These are phyloP conservation scores for Rheum nobile DNA, from an alignment of 148 eudicot species.

Conservation along the genomic window DNA sequence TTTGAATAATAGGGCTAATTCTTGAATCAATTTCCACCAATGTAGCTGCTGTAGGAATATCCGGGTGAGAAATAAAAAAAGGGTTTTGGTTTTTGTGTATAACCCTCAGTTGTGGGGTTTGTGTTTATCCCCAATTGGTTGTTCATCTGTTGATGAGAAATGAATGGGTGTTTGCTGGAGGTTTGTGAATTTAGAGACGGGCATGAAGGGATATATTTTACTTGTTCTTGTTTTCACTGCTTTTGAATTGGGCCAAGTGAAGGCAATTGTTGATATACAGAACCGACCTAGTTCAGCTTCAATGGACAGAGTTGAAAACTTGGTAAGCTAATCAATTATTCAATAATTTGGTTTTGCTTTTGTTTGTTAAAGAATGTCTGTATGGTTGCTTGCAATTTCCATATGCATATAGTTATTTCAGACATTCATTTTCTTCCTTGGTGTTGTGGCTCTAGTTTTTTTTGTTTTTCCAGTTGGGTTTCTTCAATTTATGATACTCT, in stretches of 20 bases:
- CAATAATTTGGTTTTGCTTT: neutral
- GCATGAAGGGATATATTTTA: neutral
- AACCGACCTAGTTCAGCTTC: conserved; percentile 25
- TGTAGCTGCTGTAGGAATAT: conserved; percentile 10
- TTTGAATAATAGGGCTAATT: neutral
- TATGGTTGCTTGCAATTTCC: neutral
- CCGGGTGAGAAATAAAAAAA: neutral
- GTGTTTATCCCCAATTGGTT: too few relatives aligned
- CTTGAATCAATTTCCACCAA: neutral
- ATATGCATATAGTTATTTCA: too few relatives aligned
- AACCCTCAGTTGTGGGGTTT: too few relatives aligned
- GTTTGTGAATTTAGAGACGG: conserved; percentile 39
- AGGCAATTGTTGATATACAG: conserved; percentile 18
- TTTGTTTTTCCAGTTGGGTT: too few relatives aligned
- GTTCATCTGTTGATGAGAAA: conserved; percentile 28
- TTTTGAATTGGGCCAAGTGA: conserved; percentile 24
- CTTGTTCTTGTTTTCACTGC: conserved; percentile 8
- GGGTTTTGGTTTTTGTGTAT: conserved; percentile 14
- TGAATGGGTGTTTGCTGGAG: conserved; percentile 26
- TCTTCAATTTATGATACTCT: neutral
- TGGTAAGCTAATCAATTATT: conserved; percentile 31
- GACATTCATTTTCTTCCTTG: too few relatives aligned
- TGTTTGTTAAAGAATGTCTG: neutral
- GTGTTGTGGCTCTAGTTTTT: too few relatives aligned
- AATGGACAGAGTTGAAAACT: conserved; percentile 29